A percentile compares a stretch with the other conserved stretches of the same genome.
Conservation (phyloP, 805 yeast species). For the Lipomyces oligophaga region DNA sequence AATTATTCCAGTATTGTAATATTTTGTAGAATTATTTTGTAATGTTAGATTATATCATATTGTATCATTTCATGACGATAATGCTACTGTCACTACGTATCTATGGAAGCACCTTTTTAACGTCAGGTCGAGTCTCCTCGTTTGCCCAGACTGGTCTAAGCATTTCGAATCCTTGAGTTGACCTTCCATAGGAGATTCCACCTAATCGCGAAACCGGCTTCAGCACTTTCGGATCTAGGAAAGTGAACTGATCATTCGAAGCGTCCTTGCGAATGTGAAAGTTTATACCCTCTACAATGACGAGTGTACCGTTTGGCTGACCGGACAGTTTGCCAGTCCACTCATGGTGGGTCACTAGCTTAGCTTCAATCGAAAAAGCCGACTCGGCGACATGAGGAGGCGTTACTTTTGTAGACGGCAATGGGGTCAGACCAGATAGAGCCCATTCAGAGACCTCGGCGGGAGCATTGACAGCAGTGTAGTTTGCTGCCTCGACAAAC, state of each 20-base stretch:
- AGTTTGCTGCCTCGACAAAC: conserved; percentile 63
- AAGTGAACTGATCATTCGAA: conserved; percentile 41
- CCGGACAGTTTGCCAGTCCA: conserved; percentile 35
- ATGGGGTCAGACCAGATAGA: conserved; percentile 49
- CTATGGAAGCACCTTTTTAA: conserved; percentile 1
- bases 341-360: conserved; percentile 46
- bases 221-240: conserved; percentile 47
- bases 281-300: conserved; percentile 53
- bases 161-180: conserved; percentile 46
- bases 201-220: conserved; percentile 57
- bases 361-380: conserved; percentile 56
- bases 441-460: conserved; percentile 53
- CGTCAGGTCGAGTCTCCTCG: conserved; percentile 7
- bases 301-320: conserved; percentile 40
- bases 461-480: conserved; percentile 49
- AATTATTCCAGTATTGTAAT: too few species aligned
- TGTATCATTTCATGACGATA: too few species aligned
- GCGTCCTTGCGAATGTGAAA: conserved; percentile 58
- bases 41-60: too few species aligned
- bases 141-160: conserved; percentile 39
- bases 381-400: conserved; percentile 60
- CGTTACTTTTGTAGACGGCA: conserved; percentile 44
- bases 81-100: too few species aligned
- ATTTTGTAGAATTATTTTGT: too few species aligned
- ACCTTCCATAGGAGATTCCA: conserved; percentile 48